phyloP scores from a whole-genome alignment of 1,284 basidiomycete species.

The Tranzscheliella williamsii region DNA sequence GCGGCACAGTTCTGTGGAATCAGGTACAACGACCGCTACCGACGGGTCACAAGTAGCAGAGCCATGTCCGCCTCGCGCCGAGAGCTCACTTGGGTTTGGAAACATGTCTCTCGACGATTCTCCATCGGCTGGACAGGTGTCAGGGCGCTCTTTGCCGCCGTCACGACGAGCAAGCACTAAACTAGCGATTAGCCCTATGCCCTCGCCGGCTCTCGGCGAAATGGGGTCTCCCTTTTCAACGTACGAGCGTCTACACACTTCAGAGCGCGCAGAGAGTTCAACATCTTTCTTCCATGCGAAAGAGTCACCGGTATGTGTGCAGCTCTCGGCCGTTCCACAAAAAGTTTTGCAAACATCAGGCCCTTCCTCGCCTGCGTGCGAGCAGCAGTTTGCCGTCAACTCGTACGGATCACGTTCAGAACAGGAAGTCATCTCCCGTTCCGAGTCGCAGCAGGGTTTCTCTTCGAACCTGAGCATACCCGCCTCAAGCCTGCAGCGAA shows the following conservation, averaged over 20 bases:
- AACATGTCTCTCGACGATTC: background rate
- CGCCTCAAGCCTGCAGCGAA: constrained; percentile 11
- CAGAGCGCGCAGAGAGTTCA: too few relatives aligned
- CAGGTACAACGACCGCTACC: too few relatives aligned
- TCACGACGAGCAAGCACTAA: too few relatives aligned
- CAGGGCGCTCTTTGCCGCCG: too few relatives aligned
- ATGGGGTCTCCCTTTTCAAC: too few relatives aligned
- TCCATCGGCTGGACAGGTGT: background rate
- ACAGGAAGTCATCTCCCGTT: constrained; percentile 18
- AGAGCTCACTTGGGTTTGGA: constrained; percentile 13
- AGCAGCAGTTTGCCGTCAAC: constrained; percentile 28
- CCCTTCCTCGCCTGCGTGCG: constrained; percentile 16
- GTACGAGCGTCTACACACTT: too few relatives aligned
- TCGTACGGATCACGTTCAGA: constrained; percentile 30
- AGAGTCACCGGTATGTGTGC: too few relatives aligned
- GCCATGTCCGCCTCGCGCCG: constrained; percentile 3
- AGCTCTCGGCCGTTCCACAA: too few relatives aligned
- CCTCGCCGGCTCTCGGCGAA: too few relatives aligned
- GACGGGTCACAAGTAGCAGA: background rate
- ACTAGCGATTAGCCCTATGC: background rate
- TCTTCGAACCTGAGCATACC: constrained; percentile 8
- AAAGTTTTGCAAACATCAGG: constrained; percentile 5
- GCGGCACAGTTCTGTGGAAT: too few relatives aligned
- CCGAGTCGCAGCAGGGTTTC: constrained; percentile 23
- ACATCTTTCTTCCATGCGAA: too few relatives aligned